Percentiles rank a stretch among this genome's conserved stretches.
Evolutionary conservation across 495 filamentous ascomycete species (phyloP).

Genomic region (Saxophila tyrrhenica): DNA sequence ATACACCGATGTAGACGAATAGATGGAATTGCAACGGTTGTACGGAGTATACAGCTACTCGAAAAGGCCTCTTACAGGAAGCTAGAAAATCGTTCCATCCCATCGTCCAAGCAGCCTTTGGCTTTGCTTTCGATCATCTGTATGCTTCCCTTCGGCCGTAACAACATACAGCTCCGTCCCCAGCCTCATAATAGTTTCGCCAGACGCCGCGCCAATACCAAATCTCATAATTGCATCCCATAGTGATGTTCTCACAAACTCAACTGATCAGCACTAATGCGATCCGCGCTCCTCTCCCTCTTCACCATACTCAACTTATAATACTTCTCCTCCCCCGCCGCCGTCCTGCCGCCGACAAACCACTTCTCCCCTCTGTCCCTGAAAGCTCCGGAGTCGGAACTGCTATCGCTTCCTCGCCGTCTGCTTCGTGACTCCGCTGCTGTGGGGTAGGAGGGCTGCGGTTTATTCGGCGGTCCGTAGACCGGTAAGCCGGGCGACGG

Average conservation of each 20-base stretch:
- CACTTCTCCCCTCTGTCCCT: conserved; percentile 77
- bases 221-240: not conserved
- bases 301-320: conserved; percentile 61
- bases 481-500: conserved; percentile 17
- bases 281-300: conserved; percentile 44
- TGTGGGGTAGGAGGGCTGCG: conserved; percentile 23
- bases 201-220: not conserved
- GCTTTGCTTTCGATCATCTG: too few relatives aligned
- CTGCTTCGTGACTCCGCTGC: conserved; percentile 29
- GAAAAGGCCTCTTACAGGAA: too few relatives aligned
- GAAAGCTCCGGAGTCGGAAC: conserved; percentile 55
- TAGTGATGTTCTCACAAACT: conserved; percentile 45
- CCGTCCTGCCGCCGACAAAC: conserved; percentile 81
- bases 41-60: too few relatives aligned
- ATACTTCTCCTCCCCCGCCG: conserved; percentile 77
- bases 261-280: conserved; percentile 51
- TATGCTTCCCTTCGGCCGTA: too few relatives aligned
- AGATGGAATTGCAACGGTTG: too few relatives aligned
- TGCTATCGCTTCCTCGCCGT: conserved; percentile 67
- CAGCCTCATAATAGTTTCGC: not conserved
- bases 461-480: conserved; percentile 16
- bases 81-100: too few relatives aligned
- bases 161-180: too few relatives aligned
- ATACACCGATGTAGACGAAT: too few relatives aligned
- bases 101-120: too few relatives aligned